Evolutionary conservation across 768 basidiomycete species (phyloP).

Genomic region (Phaffia australis): DNA sequence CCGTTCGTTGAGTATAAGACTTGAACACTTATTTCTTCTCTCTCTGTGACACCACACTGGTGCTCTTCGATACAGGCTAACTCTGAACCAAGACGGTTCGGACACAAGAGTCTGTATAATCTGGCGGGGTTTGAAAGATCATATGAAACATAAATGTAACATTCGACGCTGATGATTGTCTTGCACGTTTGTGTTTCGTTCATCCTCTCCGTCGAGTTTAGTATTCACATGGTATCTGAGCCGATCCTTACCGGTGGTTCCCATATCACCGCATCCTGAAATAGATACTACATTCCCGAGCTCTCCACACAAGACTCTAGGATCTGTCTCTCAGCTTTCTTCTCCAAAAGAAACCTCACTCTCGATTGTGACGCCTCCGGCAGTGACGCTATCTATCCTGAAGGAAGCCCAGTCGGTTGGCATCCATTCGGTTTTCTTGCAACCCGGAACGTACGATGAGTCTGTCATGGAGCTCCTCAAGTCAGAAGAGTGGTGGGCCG

Average conservation of each 20-base stretch:
- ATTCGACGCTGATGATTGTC: no score
- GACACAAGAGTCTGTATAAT: no score
- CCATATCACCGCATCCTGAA: slow-evolving; percentile 39
- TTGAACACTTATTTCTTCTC: no score
- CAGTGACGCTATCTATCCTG: slow-evolving; percentile 41
- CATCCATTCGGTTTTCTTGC: slow-evolving; percentile 12
- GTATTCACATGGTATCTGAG: slow-evolving; percentile 52
- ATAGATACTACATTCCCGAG: background rate
- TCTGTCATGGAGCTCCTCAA: background rate
- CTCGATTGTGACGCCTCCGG: slow-evolving; percentile 66
- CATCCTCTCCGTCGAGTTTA: no score
- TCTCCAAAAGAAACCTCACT: slow-evolving; percentile 58
- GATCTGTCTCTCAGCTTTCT: slow-evolving; percentile 43
- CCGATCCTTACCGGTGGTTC: slow-evolving; percentile 52
- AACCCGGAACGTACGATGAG: slow-evolving; percentile 20
- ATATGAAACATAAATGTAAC: no score
- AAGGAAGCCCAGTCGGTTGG: background rate
- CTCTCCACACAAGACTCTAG: slow-evolving; percentile 39
- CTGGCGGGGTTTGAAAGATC: no score
- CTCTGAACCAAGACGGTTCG: no score
- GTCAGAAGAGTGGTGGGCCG: slow-evolving; percentile 8
- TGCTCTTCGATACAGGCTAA: no score
- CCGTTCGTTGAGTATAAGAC: no score
- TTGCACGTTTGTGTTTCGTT: no score
- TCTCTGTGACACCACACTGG: no score